Evolutionary conservation across 176 grass and related monocot species (phyloP), one percentile per base, ranked within the genome.

Genomic region (Raddia guianensis): DNA sequence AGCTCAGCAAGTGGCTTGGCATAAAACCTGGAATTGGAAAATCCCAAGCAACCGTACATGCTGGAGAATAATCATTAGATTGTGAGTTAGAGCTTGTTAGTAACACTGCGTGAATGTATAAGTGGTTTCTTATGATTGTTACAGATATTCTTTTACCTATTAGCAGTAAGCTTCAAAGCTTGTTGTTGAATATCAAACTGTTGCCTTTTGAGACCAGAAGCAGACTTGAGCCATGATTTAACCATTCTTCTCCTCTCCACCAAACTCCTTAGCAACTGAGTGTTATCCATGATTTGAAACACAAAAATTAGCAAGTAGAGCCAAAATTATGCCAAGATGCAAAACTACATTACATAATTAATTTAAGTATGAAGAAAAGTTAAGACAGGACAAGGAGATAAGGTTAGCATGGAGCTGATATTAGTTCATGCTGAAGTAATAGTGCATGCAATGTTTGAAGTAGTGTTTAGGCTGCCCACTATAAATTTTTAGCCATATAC

Each of bases 21-120:
- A 88, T 89, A 99, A 84, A 99, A 99, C 78, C 96, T 93, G 42
- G 96, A 95, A 79, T 86, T 99, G 43, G 90, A 90, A 90, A 93
- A 99, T 43, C 96, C 96, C 88, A 99, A 86, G 86, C 96, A 99
- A 67, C 96, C 96, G 34, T 99, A 99, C 93, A 99, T 99, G 69
- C 96, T 99, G 85, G 49, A 82, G 33, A 33, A 81, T 53, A 57
- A 32, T 40, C 20, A 80, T 83, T 87, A 48, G 82, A 89, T 58
- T 80, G 68, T 37, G 52, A 63, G 64, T 85, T 70, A 89, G 67
- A 88, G 43, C 35, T 74, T 57, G 63, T 68, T 8, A 33, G 81
- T 66, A 33, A 54, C 79, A 88, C 82, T 66, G 5, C 67, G 71
- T 13, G 33, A 66, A 72, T 69, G 52, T 67, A 81, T 61, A 12